A percentile compares a stretch with the other conserved stretches of the same genome.
Conservation (phyloP, 345 rosid species). For the Diplotaxis tenuifolia region DNA sequence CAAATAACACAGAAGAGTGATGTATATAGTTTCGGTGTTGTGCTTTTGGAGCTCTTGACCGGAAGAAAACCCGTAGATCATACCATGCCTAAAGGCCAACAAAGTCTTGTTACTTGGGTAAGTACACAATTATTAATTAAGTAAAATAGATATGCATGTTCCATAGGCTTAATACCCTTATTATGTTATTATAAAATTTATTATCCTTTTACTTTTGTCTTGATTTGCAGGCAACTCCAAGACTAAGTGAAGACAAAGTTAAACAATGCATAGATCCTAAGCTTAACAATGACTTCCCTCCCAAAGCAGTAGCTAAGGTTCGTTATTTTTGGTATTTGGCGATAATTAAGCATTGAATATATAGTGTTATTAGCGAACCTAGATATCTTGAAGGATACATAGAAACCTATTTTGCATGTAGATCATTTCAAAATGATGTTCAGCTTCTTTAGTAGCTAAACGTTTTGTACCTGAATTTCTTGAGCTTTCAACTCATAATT, state of each 20-base stretch:
- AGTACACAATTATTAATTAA: conserved; percentile 14
- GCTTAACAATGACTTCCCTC: conserved; percentile 84
- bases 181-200: not conserved
- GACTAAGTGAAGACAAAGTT: conserved; percentile 97
- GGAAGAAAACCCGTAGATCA: conserved; percentile 99
- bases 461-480: not conserved
- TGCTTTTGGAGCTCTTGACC: conserved; percentile 88
- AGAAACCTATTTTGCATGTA: not conserved
- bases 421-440: not conserved
- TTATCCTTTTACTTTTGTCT: not conserved
- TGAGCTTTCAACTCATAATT: not conserved
- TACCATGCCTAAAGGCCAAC: conserved; percentile 99
- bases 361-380: not conserved
- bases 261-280: conserved; percentile 98
- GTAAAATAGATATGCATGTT: not conserved
- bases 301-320: conserved; percentile 98
- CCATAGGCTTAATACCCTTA: not conserved
- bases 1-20: conserved; percentile 97
- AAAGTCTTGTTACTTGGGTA: conserved; percentile 98
- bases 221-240: conserved; percentile 81
- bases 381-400: not conserved
- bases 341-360: not conserved
- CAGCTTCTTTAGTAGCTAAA: not conserved
- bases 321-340: not conserved
- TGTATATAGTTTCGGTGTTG: conserved; percentile 96